Conservation (phyloP, 345 rosid genomes). For the Gossypium thurberi region DNA sequence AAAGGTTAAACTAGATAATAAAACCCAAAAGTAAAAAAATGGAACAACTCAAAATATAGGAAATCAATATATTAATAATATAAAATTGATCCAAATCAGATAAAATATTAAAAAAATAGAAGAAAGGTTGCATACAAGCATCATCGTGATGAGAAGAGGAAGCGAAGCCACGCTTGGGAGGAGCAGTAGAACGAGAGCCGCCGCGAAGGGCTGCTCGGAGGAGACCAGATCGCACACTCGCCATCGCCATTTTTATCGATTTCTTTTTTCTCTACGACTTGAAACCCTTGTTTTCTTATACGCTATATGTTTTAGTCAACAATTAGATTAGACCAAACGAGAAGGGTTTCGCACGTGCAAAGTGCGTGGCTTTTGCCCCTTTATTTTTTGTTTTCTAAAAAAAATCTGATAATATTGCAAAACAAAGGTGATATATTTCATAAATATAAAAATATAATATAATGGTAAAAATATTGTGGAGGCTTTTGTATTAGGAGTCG, state of each 20-base stretch:
- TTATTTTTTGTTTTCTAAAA: no score
- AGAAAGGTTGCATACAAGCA: constrained; percentile 36
- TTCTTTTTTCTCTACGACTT: constrained; percentile 5
- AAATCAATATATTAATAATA: neutral
- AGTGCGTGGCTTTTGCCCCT: neutral
- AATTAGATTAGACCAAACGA: neutral
- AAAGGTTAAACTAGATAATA: neutral
- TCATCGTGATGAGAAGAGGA: constrained; percentile 69
- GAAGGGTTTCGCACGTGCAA: neutral
- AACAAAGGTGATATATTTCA: no score
- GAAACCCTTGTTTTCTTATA: constrained; percentile 2
- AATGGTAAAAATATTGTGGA: no score
- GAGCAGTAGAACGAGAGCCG: constrained; percentile 42
- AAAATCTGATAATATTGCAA: no score
- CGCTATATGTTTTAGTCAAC: neutral
- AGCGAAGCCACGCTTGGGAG: constrained; percentile 57
- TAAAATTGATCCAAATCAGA: constrained; percentile 5
- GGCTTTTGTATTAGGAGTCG: no score
- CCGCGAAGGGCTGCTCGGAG: constrained; percentile 53
- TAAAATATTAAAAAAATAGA: neutral
- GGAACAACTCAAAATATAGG: neutral
- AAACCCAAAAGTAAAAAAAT: neutral
- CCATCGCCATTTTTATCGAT: constrained; percentile 50
- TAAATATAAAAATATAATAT: no score
- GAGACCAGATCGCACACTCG: constrained; percentile 62